Conservation (phyloP, 108 stramenopile genomes). For the Cyclotella atomus region DNA sequence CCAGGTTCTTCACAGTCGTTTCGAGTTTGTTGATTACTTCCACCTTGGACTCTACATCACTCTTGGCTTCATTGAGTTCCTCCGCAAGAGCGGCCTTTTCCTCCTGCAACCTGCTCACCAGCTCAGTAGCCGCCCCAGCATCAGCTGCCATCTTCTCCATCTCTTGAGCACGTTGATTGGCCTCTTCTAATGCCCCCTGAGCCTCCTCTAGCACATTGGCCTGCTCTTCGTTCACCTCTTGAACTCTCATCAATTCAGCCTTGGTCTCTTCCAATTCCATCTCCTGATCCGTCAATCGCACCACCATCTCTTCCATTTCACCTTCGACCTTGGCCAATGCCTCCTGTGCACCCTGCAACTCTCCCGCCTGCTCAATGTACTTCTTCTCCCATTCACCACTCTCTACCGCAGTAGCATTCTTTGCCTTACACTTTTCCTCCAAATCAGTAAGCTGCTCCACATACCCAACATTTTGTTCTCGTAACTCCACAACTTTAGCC, state of each 20-base stretch:
- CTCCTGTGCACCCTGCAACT: neutral
- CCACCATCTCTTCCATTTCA: neutral
- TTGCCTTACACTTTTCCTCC: neutral
- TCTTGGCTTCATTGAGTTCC: neutral
- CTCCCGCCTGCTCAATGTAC: neutral
- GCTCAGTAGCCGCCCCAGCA: neutral
- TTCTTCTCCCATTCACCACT: neutral
- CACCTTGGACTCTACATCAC: neutral
- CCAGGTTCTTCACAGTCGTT: neutral
- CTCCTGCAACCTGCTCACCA: neutral
- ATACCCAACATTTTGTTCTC: slow-evolving; percentile 5
- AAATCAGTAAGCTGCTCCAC: neutral
- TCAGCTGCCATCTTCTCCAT: neutral
- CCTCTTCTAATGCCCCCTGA: neutral
- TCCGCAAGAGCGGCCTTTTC: neutral
- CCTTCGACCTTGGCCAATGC: neutral
- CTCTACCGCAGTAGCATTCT: neutral
- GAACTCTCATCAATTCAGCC: neutral
- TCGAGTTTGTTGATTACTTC: neutral
- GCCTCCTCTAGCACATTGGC: neutral
- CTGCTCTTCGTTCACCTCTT: neutral
- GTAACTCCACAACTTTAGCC: neutral
- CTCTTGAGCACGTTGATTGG: neutral
- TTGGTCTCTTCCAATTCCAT: neutral
- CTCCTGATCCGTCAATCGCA: neutral